phyloP scores from a whole-genome alignment of 2,329 filamentous ascomycete species.

The Claviceps capensis region DNA sequence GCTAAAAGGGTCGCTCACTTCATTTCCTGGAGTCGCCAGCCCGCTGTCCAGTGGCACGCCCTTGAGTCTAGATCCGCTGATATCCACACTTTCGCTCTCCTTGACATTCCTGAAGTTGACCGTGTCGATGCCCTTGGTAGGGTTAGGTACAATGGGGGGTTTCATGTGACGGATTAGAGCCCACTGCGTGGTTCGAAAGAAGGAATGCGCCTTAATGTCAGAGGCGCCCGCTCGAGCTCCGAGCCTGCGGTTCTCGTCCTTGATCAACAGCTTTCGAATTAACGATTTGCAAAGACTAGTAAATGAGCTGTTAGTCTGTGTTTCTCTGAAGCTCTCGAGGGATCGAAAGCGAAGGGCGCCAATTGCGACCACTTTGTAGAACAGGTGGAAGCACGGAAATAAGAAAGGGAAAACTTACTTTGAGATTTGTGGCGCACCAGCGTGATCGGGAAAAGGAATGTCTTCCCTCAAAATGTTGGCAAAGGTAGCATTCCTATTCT shows the following conservation, averaged over 20 bases:
- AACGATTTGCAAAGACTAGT: conserved; percentile 84
- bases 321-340: background rate
- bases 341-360: too few relatives aligned
- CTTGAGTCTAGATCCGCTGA: conserved; percentile 52
- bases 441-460: conserved; percentile 86
- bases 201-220: conserved; percentile 90
- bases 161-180: conserved; percentile 95
- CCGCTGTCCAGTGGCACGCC: conserved; percentile 80
- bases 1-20: conserved; percentile 81
- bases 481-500: conserved; percentile 96
- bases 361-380: too few relatives aligned
- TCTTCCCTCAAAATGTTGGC: conserved; percentile 94
- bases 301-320: background rate
- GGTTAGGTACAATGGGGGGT: conserved; percentile 87
- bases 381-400: background rate
- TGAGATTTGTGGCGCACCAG: conserved; percentile 70
- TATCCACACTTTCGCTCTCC: conserved; percentile 89
- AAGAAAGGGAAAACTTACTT: conserved; percentile 51
- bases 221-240: conserved; percentile 91
- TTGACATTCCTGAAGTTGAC: conserved; percentile 97
- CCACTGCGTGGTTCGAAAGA: conserved; percentile 95
- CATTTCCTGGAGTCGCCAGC: conserved; percentile 69
- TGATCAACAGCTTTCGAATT: conserved; percentile 93
- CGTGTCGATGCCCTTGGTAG: conserved; percentile 81
- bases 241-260: conserved; percentile 86